These are phyloP conservation scores for Kuraishia capsulata DNA, from an alignment of 805 yeast species.

Conservation along the genomic window DNA sequence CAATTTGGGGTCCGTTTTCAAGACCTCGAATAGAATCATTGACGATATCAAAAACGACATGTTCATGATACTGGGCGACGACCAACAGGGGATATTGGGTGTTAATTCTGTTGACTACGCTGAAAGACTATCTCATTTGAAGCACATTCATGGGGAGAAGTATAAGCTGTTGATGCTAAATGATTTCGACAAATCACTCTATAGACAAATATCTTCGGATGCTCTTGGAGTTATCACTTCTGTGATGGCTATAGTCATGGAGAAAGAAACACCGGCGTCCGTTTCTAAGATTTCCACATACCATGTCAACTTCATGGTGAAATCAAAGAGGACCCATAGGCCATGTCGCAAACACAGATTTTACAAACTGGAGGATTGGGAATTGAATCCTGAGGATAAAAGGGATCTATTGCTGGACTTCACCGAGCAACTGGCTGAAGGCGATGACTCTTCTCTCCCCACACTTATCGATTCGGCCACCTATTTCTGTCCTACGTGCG, in stretches of 20 bases:
- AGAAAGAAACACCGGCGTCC: conserved; percentile 1
- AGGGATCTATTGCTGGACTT: conserved; percentile 5
- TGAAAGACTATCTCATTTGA: conserved; percentile 11
- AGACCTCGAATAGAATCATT: conserved; percentile 57
- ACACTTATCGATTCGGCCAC: conserved; percentile 34
- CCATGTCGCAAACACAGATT: conserved; percentile 6
- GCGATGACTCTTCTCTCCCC: conserved; percentile 13
- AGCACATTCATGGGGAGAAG: conserved; percentile 7
- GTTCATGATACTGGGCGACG: conserved; percentile 13
- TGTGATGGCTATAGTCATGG: conserved; percentile 1
- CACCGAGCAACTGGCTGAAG: not conserved
- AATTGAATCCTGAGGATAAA: conserved; percentile 5
- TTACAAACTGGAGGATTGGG: conserved; percentile 4
- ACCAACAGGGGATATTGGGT: conserved; percentile 16
- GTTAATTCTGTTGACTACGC: conserved; percentile 27
- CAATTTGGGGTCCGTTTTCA: conserved; percentile 22
- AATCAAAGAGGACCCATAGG: not conserved
- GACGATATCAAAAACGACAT: conserved; percentile 51
- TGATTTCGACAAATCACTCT: conserved; percentile 17
- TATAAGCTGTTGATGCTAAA: conserved; percentile 25
- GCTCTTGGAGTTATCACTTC: conserved; percentile 1
- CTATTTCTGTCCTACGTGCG: conserved; percentile 34
- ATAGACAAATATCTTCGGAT: conserved; percentile 3
- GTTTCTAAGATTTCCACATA: not conserved
- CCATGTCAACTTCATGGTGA: conserved; percentile 5